Evolutionary conservation across 805 yeast genomes (phyloP).

Genomic region (Saccharomycopsis fibuligera): DNA sequence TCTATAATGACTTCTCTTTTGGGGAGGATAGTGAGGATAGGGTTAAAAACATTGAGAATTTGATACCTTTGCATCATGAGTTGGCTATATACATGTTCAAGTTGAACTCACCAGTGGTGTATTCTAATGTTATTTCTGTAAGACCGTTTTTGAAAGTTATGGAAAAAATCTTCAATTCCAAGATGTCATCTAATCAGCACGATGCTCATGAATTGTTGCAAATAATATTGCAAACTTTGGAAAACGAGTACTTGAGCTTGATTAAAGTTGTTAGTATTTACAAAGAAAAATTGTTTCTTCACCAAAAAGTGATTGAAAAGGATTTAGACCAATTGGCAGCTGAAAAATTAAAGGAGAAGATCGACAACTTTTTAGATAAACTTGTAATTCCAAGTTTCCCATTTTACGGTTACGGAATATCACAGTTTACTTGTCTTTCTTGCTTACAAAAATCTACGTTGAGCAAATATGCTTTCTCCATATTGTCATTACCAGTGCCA

Average conservation of each 20-base stretch:
- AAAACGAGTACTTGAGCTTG: slow-evolving; percentile 50
- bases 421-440: slow-evolving; percentile 61
- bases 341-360: neutral
- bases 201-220: slow-evolving; percentile 94
- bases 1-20: neutral
- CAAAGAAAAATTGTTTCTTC: slow-evolving; percentile 28
- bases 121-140: slow-evolving; percentile 54
- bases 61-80: slow-evolving; percentile 49
- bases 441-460: slow-evolving; percentile 59
- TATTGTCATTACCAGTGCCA: slow-evolving; percentile 73
- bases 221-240: slow-evolving; percentile 69
- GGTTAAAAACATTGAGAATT: slow-evolving; percentile 17
- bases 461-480: slow-evolving; percentile 48
- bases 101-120: slow-evolving; percentile 56
- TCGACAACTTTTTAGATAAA: slow-evolving; percentile 1
- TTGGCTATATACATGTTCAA: slow-evolving; percentile 45
- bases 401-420: slow-evolving; percentile 58
- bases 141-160: slow-evolving; percentile 73
- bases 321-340: neutral
- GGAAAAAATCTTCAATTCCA: slow-evolving; percentile 66
- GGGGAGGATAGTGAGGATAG: neutral
- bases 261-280: slow-evolving; percentile 8
- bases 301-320: slow-evolving; percentile 19
- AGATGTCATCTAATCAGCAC: slow-evolving; percentile 76
- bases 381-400: slow-evolving; percentile 57